A percentile compares a stretch with the other conserved stretches of the same genome.
phyloP scores from a whole-genome alignment of 2,329 filamentous ascomycete genomes.

The Zarea fungicola region DNA sequence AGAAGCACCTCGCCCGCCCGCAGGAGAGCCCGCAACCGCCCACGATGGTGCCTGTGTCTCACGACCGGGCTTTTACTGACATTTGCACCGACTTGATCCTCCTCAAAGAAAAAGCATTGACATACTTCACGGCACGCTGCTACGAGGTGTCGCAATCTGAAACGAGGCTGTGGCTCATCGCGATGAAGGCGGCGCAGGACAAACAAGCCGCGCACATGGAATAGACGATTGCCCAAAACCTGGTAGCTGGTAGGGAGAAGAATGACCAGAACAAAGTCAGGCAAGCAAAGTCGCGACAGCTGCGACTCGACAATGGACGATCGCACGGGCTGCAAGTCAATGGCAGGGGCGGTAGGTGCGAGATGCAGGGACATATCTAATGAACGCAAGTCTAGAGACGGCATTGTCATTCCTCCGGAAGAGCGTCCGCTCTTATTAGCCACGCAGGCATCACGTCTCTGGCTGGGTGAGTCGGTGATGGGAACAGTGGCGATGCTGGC shows the following conservation, averaged over 20 bases:
- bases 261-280: conserved; percentile 81
- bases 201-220: conserved; percentile 76
- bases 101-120: conserved; percentile 63
- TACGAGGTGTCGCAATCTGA: conserved; percentile 66
- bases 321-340: conserved; percentile 71
- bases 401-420: conserved; percentile 65
- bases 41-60: conserved; percentile 74
- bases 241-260: conserved; percentile 67
- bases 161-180: conserved; percentile 60
- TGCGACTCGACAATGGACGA: conserved; percentile 79
- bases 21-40: conserved; percentile 47
- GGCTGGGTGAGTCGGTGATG: too few species aligned
- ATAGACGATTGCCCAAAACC: conserved; percentile 67
- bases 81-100: conserved; percentile 73
- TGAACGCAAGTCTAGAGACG: conserved; percentile 53
- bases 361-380: conserved; percentile 71
- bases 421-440: conserved; percentile 54
- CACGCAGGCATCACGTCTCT: too few species aligned
- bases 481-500: too few species aligned
- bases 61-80: conserved; percentile 77
- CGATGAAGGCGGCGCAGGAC: conserved; percentile 78
- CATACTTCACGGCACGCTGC: conserved; percentile 66
- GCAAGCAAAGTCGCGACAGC: conserved; percentile 76
- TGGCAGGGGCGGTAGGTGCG: conserved; percentile 69
- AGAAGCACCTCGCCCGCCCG: conserved; percentile 60